These are phyloP conservation scores for Hypoxylon fuscum DNA, from an alignment of 495 filamentous ascomycete genomes.

Conservation along the genomic window DNA sequence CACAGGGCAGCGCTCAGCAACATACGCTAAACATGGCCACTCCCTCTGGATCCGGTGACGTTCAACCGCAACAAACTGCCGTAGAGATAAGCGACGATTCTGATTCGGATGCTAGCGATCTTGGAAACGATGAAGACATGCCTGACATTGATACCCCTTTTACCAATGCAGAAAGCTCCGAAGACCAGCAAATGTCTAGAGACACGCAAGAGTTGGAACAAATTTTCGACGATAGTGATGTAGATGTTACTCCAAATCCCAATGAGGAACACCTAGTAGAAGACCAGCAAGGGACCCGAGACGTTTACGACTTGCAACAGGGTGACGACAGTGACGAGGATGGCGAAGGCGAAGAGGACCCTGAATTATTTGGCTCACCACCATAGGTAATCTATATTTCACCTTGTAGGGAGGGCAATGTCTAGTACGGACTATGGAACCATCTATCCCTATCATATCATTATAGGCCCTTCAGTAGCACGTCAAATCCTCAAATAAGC, in stretches of 20 bases:
- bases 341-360: slow-evolving; percentile 9
- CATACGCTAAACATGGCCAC: background rate
- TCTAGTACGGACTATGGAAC: too few species aligned
- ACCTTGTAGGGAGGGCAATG: slow-evolving; percentile 10
- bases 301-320: background rate
- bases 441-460: background rate
- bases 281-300: background rate
- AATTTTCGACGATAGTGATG: slow-evolving; percentile 4
- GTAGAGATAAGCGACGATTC: slow-evolving; percentile 12
- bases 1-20: background rate
- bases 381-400: slow-evolving; percentile 1
- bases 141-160: background rate
- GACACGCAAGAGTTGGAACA: background rate
- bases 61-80: background rate
- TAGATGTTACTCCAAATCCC: background rate
- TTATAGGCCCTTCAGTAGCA: too few species aligned
- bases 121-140: background rate
- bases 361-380: slow-evolving; percentile 1
- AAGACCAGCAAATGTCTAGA: background rate
- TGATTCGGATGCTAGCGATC: background rate
- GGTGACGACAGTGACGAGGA: background rate
- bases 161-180: background rate
- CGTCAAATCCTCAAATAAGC: too few species aligned
- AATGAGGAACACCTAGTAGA: background rate
- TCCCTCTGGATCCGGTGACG: background rate